Percentiles rank a stretch among this genome's conserved stretches.
Evolutionary conservation across 257 asterid species (phyloP).

Genomic region (Knoxia roxburghii): DNA sequence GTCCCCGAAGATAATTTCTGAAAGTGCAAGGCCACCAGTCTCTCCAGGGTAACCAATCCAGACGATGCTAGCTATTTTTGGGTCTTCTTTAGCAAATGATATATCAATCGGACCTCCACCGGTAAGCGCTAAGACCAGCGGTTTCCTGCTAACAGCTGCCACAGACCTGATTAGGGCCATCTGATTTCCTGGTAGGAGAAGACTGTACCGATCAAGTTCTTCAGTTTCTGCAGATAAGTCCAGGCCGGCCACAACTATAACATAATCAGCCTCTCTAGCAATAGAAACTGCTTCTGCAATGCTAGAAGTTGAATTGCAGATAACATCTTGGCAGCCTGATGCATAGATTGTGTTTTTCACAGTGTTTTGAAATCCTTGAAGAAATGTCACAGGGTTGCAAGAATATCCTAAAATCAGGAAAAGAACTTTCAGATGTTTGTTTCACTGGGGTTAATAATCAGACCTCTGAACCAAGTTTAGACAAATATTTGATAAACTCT

Average conservation of each 20-base stretch:
- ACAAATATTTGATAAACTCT: not conserved
- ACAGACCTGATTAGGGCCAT: slow-evolving; percentile 44
- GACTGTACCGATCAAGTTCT: slow-evolving; percentile 83
- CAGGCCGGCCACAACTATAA: slow-evolving; percentile 67
- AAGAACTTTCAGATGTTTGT: not conserved
- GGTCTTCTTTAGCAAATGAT: slow-evolving; percentile 61
- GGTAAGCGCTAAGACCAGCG: slow-evolving; percentile 65
- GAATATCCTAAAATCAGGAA: slow-evolving; percentile 52
- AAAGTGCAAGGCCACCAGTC: slow-evolving; percentile 74
- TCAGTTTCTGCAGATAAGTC: slow-evolving; percentile 87
- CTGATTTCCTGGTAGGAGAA: slow-evolving; percentile 88
- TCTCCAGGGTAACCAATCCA: slow-evolving; percentile 99
- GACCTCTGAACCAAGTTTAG: not conserved
- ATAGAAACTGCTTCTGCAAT: slow-evolving; percentile 53
- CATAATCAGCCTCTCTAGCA: slow-evolving; percentile 60
- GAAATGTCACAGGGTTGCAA: slow-evolving; percentile 61
- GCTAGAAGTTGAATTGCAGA: slow-evolving; percentile 58
- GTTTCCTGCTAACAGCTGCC: slow-evolving; percentile 61
- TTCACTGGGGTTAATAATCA: not conserved
- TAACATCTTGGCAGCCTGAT: slow-evolving; percentile 59
- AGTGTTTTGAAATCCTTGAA: slow-evolving; percentile 43
- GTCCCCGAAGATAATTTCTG: slow-evolving; percentile 75
- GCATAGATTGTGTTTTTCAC: slow-evolving; percentile 50
- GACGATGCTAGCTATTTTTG: slow-evolving; percentile 58
- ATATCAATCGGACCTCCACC: slow-evolving; percentile 93